Evolutionary conservation across 2,329 filamentous ascomycete species (phyloP), one percentile per base, ranked within the genome.

Genomic region (Epichloe baconii): DNA sequence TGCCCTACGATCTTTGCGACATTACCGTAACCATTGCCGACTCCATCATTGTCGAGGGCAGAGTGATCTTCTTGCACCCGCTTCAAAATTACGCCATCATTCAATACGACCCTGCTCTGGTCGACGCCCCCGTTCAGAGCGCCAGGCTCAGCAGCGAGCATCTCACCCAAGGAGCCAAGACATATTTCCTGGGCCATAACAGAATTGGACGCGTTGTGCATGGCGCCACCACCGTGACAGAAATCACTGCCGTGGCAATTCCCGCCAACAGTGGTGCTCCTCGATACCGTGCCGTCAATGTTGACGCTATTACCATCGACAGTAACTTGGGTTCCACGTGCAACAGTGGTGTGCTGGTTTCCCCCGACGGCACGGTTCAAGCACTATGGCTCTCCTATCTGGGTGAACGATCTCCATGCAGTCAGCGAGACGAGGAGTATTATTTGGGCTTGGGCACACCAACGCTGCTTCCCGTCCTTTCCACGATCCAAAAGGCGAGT

Each of bases 181-280:
- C 90, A 0, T 90, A 95, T 58, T 98, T 98, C 68, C 86, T 98
- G 56, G 94, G 93, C n/a, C 94, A 95, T 72, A 98, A 98, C 64
- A 84, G 94, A 58, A 97, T 96, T 57, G 85, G 91, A 54, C 82
- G 91, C 37, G 88, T 96, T 41, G 91, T 97, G 4, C 88, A 96
- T 59, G 87, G 89, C 5, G 89, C 95, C 59, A 97, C 93, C 0
- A 88, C 86, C 0, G 89, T 98, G 14, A 98, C 94, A 0, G 93
- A 98, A 66, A 94, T 98, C 62, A 97, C 91, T 11, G 93, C 93
- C 2, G 93, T 97, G 3, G 88, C 90, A 0, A 97, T 98, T 55
- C 94, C 94, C 0, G 89, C 93, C 26, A 97, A 95, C 68, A 85
- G 87, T 0, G 82, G 88, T 1, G 91, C 93, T 6, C 93, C 93